Conservation (phyloP, 2,329 filamentous ascomycete species). For the Aureobasidium sp. region DNA sequence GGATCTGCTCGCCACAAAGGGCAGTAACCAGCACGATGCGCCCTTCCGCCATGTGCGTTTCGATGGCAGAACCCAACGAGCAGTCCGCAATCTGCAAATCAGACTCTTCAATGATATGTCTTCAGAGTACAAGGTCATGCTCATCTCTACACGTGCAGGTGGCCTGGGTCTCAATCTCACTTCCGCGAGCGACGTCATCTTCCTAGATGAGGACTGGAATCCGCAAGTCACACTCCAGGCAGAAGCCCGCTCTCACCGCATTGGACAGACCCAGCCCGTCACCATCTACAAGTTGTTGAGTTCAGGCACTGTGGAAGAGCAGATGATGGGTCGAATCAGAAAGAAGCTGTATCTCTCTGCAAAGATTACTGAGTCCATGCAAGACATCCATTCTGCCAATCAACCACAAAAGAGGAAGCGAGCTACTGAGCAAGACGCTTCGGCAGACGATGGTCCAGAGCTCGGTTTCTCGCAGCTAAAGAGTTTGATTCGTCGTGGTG, state of each 20-base stretch:
- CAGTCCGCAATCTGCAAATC: conserved; percentile 46
- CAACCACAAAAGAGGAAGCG: conserved; percentile 30
- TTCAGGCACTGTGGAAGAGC: conserved; percentile 51
- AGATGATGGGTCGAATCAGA: conserved; percentile 51
- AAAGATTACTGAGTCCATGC: conserved; percentile 55
- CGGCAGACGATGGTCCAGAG: conserved; percentile 40
- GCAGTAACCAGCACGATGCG: conserved; percentile 30
- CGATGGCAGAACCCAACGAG: conserved; percentile 44
- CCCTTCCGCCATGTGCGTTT: conserved; percentile 43
- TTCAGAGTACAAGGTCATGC: conserved; percentile 46
- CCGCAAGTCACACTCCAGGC: conserved; percentile 49
- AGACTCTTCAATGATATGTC: conserved; percentile 45
- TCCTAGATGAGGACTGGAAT: conserved; percentile 52
- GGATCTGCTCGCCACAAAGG: conserved; percentile 42
- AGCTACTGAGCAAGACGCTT: conserved; percentile 15
- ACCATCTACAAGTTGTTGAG: conserved; percentile 52
- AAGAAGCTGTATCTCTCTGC: conserved; percentile 57
- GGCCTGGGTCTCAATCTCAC: conserved; percentile 51
- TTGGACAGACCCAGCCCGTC: conserved; percentile 48
- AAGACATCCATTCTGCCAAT: conserved; percentile 41
- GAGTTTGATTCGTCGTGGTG: conserved; percentile 48
- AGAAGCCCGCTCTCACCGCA: conserved; percentile 48
- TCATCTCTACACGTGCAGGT: conserved; percentile 50
- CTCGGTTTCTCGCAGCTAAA: conserved; percentile 48
- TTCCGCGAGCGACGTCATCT: conserved; percentile 49